Evolutionary conservation across 2,329 filamentous ascomycete genomes (phyloP).

Genomic region (Aspergillus cejpii): DNA sequence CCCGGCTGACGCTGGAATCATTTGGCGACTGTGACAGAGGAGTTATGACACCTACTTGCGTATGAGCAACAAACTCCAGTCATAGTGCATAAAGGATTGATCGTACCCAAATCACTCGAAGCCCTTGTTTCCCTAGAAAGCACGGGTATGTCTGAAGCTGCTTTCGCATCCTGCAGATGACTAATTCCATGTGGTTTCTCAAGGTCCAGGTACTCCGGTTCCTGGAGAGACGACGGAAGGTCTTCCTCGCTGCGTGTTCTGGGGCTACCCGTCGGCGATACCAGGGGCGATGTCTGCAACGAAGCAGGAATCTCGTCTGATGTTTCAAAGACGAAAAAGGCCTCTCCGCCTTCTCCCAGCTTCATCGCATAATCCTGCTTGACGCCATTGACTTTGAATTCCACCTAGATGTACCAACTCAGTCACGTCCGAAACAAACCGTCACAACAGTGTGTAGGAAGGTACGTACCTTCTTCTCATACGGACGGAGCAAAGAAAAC

Average conservation of each 20-base stretch:
- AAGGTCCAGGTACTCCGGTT: constrained; percentile 48
- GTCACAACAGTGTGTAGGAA: not conserved
- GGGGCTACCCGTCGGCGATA: constrained; percentile 83
- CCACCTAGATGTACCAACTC: constrained; percentile 51
- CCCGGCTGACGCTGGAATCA: constrained; percentile 22
- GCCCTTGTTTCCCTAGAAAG: constrained; percentile 33
- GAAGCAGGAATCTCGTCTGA: constrained; percentile 84
- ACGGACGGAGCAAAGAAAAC: constrained; percentile 89
- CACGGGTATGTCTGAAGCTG: constrained; percentile 23
- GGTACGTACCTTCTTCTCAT: constrained; percentile 86
- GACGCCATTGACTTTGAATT: constrained; percentile 87
- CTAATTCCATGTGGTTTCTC: constrained; percentile 22
- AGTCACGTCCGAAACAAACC: constrained; percentile 6
- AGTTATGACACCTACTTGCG: constrained; percentile 32
- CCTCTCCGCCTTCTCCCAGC: constrained; percentile 91
- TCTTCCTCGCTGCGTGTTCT: constrained; percentile 34
- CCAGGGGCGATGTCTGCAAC: constrained; percentile 87
- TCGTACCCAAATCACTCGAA: constrained; percentile 43
- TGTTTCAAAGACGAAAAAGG: constrained; percentile 98
- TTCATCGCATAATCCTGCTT: constrained; percentile 98
- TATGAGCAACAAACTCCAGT: constrained; percentile 5
- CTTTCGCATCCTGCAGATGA: constrained; percentile 20
- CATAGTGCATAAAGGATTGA: not conserved
- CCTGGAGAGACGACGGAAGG: constrained; percentile 36
- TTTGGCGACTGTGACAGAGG: constrained; percentile 39